Evolutionary conservation across 768 basidiomycete genomes (phyloP), one percentile per base, ranked within the genome.

Genomic region (Leccinum longicurvipes): DNA sequence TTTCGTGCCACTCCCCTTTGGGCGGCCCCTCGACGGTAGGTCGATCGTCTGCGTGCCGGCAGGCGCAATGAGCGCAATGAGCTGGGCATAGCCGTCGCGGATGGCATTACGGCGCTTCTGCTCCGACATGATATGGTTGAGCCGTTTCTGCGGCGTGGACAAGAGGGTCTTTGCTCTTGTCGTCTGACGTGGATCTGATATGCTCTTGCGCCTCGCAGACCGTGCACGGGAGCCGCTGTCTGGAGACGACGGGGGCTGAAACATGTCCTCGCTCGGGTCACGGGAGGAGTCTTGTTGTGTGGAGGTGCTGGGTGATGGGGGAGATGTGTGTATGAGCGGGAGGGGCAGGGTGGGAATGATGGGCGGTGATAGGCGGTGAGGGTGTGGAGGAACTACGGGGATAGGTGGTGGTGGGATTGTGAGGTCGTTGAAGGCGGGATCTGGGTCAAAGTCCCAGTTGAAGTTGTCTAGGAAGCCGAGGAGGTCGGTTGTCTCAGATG

Each of bases 71-170:
- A 96, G 76, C 0, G 85, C 74, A 29, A 92, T 93, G 41, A 96
- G 74, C 67, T 93, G 90, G 1, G 90, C 85, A 72, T 94, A 96
- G 39, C 92, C 92, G 59, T 91, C 87, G 41, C 91, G 85, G 62
- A 96, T 96, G 50, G 90, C 89, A 65, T 95, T 95, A 10, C 93
- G 84, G 8, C 93, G 89, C 65, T 91, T 91, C 73, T 96, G 93
- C 69, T 96, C 93, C 7, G 91, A 93, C 82, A 92, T 86, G 77
- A 96, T 94, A 75, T 96, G 92, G 68, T 94, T 93, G 15, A 91
- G 81, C 12, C 92, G 82, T 66, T 93, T 93, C 72, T 95, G 91
- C 0, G 91, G 91, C 4, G 84, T 85, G 6, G 91, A 88, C 24
- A 94, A 78, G 19, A 91, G 80, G 0, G 85, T 78, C 60, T 89